Percentiles rank a stretch among this genome's conserved stretches.
These are phyloP conservation scores for Xanthoceras sorbifolium DNA, from an alignment of 345 rosid species.

Conservation along the genomic window DNA sequence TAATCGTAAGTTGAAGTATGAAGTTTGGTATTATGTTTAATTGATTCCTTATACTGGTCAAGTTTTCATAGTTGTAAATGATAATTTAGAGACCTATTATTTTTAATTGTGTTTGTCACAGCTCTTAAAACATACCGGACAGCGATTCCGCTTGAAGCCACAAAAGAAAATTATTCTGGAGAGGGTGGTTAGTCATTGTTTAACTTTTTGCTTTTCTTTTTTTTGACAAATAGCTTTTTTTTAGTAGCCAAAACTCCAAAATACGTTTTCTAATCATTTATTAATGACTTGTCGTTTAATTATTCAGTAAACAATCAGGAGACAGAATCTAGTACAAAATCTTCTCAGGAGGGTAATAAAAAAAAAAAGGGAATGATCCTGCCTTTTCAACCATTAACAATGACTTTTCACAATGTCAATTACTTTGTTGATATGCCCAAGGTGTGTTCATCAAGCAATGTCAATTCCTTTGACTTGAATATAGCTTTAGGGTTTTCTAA, in stretches of 20 bases:
- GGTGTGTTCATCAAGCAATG: too few species aligned
- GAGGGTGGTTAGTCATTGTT: conserved; percentile 28
- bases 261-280: neutral
- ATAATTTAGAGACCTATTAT: conserved; percentile 25
- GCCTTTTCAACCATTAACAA: conserved; percentile 83
- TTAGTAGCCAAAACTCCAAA: neutral
- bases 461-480: too few species aligned
- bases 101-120: conserved; percentile 33
- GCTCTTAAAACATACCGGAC: conserved; percentile 56
- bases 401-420: too few species aligned
- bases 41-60: neutral
- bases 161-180: conserved; percentile 34
- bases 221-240: neutral
- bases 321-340: conserved; percentile 12
- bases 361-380: conserved; percentile 85
- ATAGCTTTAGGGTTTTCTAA: too few species aligned
- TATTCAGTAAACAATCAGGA: conserved; percentile 28
- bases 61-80: neutral
- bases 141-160: conserved; percentile 41
- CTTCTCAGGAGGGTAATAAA: conserved; percentile 33
- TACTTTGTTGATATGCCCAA: too few species aligned
- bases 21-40: conserved; percentile 1
- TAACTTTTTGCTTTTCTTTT: neutral
- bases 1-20: conserved; percentile 55
- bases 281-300: neutral